These are phyloP conservation scores for Aspergillus amoenus DNA, from an alignment of 2,329 filamentous ascomycete genomes.

Conservation along the genomic window DNA sequence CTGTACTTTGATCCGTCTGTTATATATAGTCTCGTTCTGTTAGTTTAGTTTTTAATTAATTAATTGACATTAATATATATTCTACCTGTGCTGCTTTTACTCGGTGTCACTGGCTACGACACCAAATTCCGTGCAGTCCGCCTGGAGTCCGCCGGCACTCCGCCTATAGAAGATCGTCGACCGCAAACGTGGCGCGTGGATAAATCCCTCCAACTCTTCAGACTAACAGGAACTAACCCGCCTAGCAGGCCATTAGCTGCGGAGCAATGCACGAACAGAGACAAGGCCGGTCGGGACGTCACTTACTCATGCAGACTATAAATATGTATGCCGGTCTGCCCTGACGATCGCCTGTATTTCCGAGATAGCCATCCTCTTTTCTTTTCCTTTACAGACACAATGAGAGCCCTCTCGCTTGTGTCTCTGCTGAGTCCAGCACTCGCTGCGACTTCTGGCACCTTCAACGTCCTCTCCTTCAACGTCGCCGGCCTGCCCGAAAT, in stretches of 20 bases:
- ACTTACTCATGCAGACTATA: no score
- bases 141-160: not conserved
- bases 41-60: not conserved
- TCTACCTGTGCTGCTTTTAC: not conserved
- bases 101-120: not conserved
- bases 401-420: not conserved
- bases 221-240: no score
- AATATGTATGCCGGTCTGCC: no score
- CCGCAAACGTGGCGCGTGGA: not conserved
- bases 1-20: not conserved
- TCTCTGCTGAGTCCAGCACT: not conserved
- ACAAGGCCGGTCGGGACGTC: no score
- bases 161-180: not conserved
- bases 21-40: not conserved
- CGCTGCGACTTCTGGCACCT: not conserved
- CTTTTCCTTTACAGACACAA: not conserved
- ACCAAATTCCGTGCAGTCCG: no score
- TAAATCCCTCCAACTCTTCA: not conserved
- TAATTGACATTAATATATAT: not conserved
- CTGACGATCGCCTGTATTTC: no score
- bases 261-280: not conserved
- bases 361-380: no score
- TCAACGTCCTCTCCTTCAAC: slow-evolving; percentile 53
- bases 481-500: slow-evolving; percentile 57
- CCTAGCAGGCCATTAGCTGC: not conserved